Base-by-base conservation (phyloP, 371 early-diverging fungal genomes). In the Thermomucor indicae-seudaticae region DNA sequence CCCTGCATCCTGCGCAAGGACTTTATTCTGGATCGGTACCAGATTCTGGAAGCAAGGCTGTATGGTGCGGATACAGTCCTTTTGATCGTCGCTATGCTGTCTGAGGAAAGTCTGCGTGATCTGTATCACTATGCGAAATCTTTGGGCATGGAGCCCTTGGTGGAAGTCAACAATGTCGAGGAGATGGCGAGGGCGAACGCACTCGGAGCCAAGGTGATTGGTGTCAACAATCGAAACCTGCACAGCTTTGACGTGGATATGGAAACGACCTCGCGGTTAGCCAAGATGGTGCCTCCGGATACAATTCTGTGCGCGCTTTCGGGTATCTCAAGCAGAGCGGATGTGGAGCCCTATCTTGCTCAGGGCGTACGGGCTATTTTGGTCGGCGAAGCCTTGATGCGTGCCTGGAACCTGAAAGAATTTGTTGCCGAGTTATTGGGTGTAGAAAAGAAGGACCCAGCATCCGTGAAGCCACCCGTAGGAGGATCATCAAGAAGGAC, bases 211-310 rank as follows among this genome's bases (percentile, higher is more conserved):
- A 80, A 80, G 59, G 83, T 95, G 32, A 87, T 98, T 59, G 98
- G 98, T 47, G 92, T 96, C 57, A 98, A 98, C 67, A 98, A 98
- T 71, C 81, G 98, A 29, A 94, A 98, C 60, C 67, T 98, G 62
- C 93, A 95, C 66, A 94, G 87, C 45, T 98, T 98, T 72, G 86
- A 85, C 48, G 95, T 97, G 7, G 96, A 96, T 53, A 89, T 92
- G 83, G 69, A 75, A 48, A 88, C 90, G 0, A 95, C 97, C 1
- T 75, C 82, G 8, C 64, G 75, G 4, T 71, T 96, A 38, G 91
- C 90, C 25, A 64, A 78, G 28, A 79, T 88, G 83, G 89, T 89
- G 19, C 84, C 83, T n/a, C 49, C 70, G 28, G 90, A 67, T 12
- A 82, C 87, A 2, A 74, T 90, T 14, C 57, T 97, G 40, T 79